A percentile compares a stretch with the other conserved stretches of the same genome.
Evolutionary conservation across 2,329 filamentous ascomycete species (phyloP).

Genomic region (Aspergillus clavatus): DNA sequence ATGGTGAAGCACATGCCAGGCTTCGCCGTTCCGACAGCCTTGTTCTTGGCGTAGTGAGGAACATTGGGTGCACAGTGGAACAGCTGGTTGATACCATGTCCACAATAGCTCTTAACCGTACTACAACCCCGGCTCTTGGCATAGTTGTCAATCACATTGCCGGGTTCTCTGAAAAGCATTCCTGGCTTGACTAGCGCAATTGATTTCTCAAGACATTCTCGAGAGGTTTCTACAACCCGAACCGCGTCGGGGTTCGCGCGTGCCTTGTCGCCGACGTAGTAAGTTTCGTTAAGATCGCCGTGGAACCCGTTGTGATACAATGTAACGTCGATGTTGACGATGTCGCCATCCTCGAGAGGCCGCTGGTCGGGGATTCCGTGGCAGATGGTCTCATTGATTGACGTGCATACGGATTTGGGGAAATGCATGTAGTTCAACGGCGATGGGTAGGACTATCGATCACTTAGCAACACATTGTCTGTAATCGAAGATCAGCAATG

Average conservation of each 20-base stretch:
- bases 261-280: conserved; percentile 90
- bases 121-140: conserved; percentile 81
- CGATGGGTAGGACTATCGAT: conserved; percentile 79
- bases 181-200: conserved; percentile 92
- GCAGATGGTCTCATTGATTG: conserved; percentile 94
- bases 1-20: conserved; percentile 98
- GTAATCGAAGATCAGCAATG: no score
- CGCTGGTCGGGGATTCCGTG: conserved; percentile 96
- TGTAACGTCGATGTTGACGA: conserved; percentile 93
- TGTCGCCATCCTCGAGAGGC: conserved; percentile 82
- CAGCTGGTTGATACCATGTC: conserved; percentile 87
- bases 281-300: conserved; percentile 95
- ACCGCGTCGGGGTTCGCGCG: conserved; percentile 79
- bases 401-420: conserved; percentile 97
- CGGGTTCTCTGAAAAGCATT: conserved; percentile 85
- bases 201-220: conserved; percentile 83
- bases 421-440: conserved; percentile 94
- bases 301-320: conserved; percentile 94
- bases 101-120: conserved; percentile 93
- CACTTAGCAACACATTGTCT: no score
- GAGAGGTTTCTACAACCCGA: conserved; percentile 81
- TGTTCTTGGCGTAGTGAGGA: conserved; percentile 97
- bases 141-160: conserved; percentile 91
- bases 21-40: conserved; percentile 89
- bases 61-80: conserved; percentile 95